phyloP scores from a whole-genome alignment of 768 basidiomycete species.

The Calocera viscosa region DNA sequence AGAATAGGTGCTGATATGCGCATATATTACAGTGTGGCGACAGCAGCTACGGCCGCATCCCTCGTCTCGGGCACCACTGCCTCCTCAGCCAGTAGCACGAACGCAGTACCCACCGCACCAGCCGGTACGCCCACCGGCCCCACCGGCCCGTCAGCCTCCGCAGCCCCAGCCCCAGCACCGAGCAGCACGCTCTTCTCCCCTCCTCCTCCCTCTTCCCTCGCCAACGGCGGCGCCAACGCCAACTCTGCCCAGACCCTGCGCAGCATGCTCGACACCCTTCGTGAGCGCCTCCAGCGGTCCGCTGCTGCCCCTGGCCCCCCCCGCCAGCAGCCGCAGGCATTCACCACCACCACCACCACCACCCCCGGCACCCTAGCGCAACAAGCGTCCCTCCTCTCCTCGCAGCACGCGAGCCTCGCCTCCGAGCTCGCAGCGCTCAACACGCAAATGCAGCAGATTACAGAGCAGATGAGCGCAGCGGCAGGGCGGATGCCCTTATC shows the following conservation, averaged over 20 bases:
- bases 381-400: background rate
- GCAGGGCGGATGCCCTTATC: background rate
- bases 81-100: constrained; percentile 27
- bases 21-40: constrained; percentile 51
- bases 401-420: background rate
- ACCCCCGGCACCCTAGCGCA: background rate
- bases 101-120: constrained; percentile 15
- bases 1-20: constrained; percentile 4
- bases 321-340: background rate
- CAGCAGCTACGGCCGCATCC: constrained; percentile 84
- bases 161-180: constrained; percentile 20
- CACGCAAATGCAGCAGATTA: background rate
- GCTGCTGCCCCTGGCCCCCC: background rate
- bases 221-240: constrained; percentile 19
- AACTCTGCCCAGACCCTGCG: background rate
- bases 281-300: background rate
- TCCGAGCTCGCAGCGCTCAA: background rate
- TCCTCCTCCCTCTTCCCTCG: constrained; percentile 13
- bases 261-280: background rate
- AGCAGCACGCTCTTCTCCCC: constrained; percentile 29
- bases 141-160: constrained; percentile 35
- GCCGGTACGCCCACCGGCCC: constrained; percentile 17
- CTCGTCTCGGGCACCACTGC: constrained; percentile 61
- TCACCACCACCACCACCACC: background rate
- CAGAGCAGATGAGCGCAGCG: background rate